Evolutionary conservation across 148 eudicot species (phyloP), one percentile per base, ranked within the genome.

Genomic region (Camellia granthamiana): DNA sequence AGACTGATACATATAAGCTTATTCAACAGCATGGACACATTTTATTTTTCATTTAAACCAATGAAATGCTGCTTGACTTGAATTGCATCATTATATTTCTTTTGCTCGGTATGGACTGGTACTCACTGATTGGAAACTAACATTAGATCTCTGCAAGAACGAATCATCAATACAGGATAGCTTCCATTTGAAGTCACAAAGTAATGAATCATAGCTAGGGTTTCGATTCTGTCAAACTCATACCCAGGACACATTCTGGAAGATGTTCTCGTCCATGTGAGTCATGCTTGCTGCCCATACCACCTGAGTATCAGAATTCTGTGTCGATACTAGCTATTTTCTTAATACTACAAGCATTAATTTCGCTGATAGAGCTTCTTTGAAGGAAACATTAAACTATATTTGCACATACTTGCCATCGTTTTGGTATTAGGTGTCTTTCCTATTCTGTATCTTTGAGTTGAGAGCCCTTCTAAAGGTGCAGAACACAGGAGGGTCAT

Each of bases 341-440:
- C 7, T 49, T 7, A 49, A 49, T 4, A 49, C 52, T 49, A 49
- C 52, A 49, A 0, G 52, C 52, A 7, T 49, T 49, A 49, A 7
- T 49, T 49, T 7, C 7, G 52, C 6, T 49, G 52, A 49, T 49
- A 5, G 7, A 49, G 52, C 52, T 49, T 4, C 52, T 4, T 4
- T 49, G 52, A 30, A 49, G 52, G 52, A 49, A 49, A 49, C 52
- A 49, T 49, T 49, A 49, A 7, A 49, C 7, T 49, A 7, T 7
- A 49, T 49, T 49, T 49, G 52, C 52, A 49, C 49, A 56, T 81
- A 81, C 84, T 61, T 76, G 84, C 80, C 84, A 81, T 43, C 80
- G 80, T 77, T 81, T 81, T 23, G 84, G 84, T 43, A 81, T 81
- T 46, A 77, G 21, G 56, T 81, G 77, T 46, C 71, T 80, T 46